A percentile compares a stretch with the other conserved stretches of the same genome.
Evolutionary conservation across 805 yeast genomes (phyloP).

Genomic region (Candida coleopterorum): DNA sequence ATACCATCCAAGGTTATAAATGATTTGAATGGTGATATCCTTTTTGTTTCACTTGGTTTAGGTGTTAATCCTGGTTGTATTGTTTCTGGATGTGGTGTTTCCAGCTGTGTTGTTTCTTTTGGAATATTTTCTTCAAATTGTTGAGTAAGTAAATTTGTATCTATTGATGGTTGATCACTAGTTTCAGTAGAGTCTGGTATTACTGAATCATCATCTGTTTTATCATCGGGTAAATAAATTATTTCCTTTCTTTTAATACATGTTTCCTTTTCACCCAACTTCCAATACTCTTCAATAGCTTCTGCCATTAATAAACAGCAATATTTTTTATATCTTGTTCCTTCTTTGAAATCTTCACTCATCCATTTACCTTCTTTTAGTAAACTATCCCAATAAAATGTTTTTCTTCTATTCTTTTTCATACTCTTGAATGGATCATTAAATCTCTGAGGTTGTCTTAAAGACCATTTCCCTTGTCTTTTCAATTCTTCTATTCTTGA

Average conservation of each 20-base stretch:
- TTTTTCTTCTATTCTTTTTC: conserved; percentile 20
- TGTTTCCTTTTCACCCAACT: conserved; percentile 53
- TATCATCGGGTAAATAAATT: background rate
- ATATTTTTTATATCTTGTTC: conserved; percentile 62
- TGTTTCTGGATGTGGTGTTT: conserved; percentile 8
- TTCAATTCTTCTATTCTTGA: conserved; percentile 90
- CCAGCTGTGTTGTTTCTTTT: no score
- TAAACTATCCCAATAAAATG: conserved; percentile 67
- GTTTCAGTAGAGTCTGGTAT: background rate
- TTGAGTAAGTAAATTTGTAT: background rate
- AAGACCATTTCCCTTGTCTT: conserved; percentile 83
- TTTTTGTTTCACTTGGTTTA: conserved; percentile 1
- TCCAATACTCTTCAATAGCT: conserved; percentile 76
- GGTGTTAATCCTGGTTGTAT: conserved; percentile 9
- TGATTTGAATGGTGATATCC: conserved; percentile 40
- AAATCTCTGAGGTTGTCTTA: conserved; percentile 74
- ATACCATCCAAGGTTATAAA: conserved; percentile 39
- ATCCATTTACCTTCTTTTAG: conserved; percentile 82
- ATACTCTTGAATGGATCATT: conserved; percentile 54
- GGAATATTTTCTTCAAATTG: background rate
- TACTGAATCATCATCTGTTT: background rate
- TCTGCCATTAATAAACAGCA: conserved; percentile 67
- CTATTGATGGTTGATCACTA: conserved; percentile 4
- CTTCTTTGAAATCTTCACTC: conserved; percentile 72
- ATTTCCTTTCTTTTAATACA: conserved; percentile 48